phyloP scores from a whole-genome alignment of 768 basidiomycete genomes.

The Pleurotus sapidus region DNA sequence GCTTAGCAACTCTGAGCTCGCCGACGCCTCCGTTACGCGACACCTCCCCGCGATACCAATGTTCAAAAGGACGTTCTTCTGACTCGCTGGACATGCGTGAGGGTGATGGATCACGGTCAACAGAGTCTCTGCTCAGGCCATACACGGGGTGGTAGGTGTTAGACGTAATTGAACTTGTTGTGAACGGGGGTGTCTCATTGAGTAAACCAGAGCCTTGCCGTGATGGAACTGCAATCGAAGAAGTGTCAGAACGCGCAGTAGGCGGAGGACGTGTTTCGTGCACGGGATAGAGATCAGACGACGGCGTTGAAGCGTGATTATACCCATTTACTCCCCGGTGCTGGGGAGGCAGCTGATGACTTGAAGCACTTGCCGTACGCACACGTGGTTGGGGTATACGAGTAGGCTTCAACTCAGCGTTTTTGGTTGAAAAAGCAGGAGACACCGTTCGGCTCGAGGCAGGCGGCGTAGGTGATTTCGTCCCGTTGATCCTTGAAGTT shows the following conservation, averaged over 20 bases:
- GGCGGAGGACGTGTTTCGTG: constrained; percentile 21
- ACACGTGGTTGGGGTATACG: constrained; percentile 43
- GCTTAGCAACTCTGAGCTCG: constrained; percentile 69
- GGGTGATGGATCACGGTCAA: constrained; percentile 32
- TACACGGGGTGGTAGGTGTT: constrained; percentile 31
- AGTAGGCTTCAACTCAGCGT: constrained; percentile 43
- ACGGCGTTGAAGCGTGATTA: constrained; percentile 13
- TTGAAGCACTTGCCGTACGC: constrained; percentile 18
- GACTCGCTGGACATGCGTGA: constrained; percentile 67
- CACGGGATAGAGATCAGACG: constrained; percentile 23
- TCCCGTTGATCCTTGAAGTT: constrained; percentile 21
- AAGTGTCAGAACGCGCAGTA: constrained; percentile 23
- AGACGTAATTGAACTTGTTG: constrained; percentile 42
- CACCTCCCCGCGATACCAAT: constrained; percentile 88
- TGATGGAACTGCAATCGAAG: constrained; percentile 28
- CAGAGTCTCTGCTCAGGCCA: constrained; percentile 22
- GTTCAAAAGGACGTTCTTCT: constrained; percentile 81
- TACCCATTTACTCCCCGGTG: constrained; percentile 13
- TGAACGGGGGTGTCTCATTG: constrained; percentile 65
- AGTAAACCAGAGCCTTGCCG: constrained; percentile 46
- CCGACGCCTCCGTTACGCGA: constrained; percentile 89
- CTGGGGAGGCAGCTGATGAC: constrained; percentile 12
- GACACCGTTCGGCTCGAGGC: constrained; percentile 40
- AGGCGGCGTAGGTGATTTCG: constrained; percentile 28
- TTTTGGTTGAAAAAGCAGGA: constrained; percentile 27